phyloP scores from a whole-genome alignment of 164 flowering plant species.

The Tetracentron sinense region DNA sequence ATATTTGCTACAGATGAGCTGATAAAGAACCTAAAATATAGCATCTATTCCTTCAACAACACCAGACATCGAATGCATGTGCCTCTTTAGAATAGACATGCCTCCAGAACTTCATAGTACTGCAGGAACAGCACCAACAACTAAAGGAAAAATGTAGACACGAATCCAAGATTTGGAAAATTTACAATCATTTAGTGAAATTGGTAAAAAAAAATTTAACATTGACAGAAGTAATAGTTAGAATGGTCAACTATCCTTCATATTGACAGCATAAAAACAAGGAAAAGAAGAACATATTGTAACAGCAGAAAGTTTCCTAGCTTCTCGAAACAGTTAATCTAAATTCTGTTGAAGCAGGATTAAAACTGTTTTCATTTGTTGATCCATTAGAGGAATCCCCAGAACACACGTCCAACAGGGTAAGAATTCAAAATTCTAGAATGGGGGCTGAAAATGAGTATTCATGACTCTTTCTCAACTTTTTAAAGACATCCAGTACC shows the following conservation, averaged over 20 bases:
- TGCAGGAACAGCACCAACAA: neutral
- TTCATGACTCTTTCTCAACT: neutral
- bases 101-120: neutral
- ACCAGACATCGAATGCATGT: neutral
- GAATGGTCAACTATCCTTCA: neutral
- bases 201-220: too few relatives aligned
- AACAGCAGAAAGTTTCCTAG: too few relatives aligned
- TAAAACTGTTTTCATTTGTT: neutral
- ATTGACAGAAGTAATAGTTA: neutral
- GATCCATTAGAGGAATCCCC: neutral
- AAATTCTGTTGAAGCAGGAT: neutral
- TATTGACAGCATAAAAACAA: neutral
- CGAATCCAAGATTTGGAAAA: neutral
- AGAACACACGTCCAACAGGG: neutral
- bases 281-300: neutral
- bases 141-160: neutral
- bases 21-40: slow-evolving; percentile 3
- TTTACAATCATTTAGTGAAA: neutral
- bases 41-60: neutral
- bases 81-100: neutral
- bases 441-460: too few relatives aligned
- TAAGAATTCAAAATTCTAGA: too few relatives aligned
- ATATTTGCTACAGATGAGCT: slow-evolving; percentile 1
- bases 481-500: too few relatives aligned
- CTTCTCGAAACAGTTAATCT: too few relatives aligned